Percentiles rank a stretch among this genome's conserved stretches.
Evolutionary conservation across 495 filamentous ascomycete species (phyloP).

Genomic region (Lindgomyces ingoldianus): DNA sequence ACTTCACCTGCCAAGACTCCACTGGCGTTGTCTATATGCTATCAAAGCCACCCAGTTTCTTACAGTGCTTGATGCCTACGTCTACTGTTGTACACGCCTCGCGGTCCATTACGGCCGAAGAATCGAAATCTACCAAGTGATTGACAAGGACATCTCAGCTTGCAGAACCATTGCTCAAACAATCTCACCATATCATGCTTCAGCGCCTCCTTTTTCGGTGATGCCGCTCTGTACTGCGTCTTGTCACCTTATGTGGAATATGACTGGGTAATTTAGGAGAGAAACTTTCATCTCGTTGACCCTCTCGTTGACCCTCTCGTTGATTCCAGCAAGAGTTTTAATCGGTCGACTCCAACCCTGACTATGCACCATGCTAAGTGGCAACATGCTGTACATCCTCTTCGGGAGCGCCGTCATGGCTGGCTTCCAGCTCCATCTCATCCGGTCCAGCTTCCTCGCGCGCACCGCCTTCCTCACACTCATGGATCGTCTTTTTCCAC

Average conservation of each 20-base stretch:
- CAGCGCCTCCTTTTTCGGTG: background rate
- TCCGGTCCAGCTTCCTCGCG: constrained; percentile 23
- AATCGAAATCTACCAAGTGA: background rate
- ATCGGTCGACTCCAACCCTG: background rate
- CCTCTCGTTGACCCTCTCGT: too few species aligned
- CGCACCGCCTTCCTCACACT: constrained; percentile 35
- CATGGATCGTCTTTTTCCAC: constrained; percentile 38
- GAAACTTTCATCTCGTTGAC: too few species aligned
- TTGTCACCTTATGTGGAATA: too few species aligned
- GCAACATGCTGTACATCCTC: too few species aligned
- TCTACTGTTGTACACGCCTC: background rate
- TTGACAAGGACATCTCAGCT: background rate
- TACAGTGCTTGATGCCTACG: background rate
- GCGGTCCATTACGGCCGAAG: background rate
- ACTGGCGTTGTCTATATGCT: background rate
- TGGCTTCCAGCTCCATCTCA: constrained; percentile 23
- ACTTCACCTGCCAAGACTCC: background rate
- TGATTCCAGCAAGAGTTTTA: too few species aligned
- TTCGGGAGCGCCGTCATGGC: background rate
- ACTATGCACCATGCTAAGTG: too few species aligned
- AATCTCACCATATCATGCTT: background rate
- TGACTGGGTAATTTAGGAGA: too few species aligned
- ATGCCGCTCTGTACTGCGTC: too few species aligned
- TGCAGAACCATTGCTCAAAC: too few species aligned
- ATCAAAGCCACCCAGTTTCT: background rate